phyloP scores from a whole-genome alignment of 805 yeast species.

The Pichia scutulata region DNA sequence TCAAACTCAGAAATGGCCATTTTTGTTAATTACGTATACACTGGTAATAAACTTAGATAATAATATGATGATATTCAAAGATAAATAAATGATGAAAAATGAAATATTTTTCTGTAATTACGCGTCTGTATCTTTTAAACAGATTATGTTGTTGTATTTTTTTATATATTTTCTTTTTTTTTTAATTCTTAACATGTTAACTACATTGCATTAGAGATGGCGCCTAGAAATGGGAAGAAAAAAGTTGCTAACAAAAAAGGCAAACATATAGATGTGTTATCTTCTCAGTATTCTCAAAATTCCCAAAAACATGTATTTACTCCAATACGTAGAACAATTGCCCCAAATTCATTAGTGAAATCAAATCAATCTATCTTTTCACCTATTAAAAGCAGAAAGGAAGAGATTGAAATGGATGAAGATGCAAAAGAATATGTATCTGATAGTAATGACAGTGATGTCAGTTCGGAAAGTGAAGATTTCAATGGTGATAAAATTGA shows the following conservation, averaged over 20 bases:
- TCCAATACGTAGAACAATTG: constrained; percentile 1
- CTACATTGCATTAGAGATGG: constrained; percentile 5
- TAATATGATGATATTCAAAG: not conserved
- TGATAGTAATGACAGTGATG: not conserved
- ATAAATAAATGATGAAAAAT: not conserved
- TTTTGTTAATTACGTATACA: not conserved
- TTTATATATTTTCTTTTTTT: not conserved
- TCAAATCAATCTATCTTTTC: constrained; percentile 12
- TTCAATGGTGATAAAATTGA: not conserved
- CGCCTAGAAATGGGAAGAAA: constrained; percentile 11
- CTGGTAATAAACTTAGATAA: no score
- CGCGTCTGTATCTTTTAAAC: not conserved
- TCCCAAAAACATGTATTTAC: not conserved
- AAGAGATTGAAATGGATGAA: not conserved
- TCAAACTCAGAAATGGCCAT: constrained; percentile 56
- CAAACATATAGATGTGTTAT: constrained; percentile 6
- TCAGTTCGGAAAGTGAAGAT: constrained; percentile 3
- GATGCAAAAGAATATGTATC: not conserved
- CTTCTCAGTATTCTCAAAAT: constrained; percentile 5
- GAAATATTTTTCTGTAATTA: no score
- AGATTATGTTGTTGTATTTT: not conserved
- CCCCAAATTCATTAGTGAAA: constrained; percentile 8
- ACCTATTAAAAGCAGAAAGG: constrained; percentile 3
- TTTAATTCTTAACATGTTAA: not conserved
- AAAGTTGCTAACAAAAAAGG: constrained; percentile 6